These are phyloP conservation scores for Pseudocercospora vitis DNA, from an alignment of 2,329 filamentous ascomycete species.

Conservation along the genomic window DNA sequence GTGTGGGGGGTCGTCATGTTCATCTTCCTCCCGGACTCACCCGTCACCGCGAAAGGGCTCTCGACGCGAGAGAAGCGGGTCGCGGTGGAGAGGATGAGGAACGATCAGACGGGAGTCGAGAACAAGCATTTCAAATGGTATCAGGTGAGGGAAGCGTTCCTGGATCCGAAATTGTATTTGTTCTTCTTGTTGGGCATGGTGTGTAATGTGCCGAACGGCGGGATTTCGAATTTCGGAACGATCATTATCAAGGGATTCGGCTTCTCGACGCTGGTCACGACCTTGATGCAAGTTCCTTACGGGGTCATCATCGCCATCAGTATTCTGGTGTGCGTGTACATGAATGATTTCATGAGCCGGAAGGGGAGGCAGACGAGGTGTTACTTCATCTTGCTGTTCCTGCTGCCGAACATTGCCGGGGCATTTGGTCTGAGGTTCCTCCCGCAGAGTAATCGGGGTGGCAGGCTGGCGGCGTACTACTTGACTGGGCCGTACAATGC, in stretches of 20 bases:
- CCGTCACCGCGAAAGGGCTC: constrained; percentile 55
- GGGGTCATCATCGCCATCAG: constrained; percentile 52
- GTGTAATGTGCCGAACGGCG: constrained; percentile 57
- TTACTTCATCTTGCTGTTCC: constrained; percentile 56
- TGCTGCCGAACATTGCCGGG: constrained; percentile 60
- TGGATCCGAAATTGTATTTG: constrained; percentile 60
- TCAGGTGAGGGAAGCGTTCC: constrained; percentile 58
- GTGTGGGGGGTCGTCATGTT: constrained; percentile 59
- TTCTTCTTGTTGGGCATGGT: constrained; percentile 56
- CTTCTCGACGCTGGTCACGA: constrained; percentile 55
- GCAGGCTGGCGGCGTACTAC: constrained; percentile 60
- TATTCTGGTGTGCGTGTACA: constrained; percentile 50
- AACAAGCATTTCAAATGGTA: constrained; percentile 55
- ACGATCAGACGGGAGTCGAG: constrained; percentile 58
- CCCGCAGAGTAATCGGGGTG: constrained; percentile 51
- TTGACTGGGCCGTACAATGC: constrained; percentile 54
- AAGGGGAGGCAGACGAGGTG: constrained; percentile 37
- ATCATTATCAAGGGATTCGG: constrained; percentile 61
- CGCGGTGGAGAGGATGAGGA: constrained; percentile 55
- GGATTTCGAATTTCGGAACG: constrained; percentile 60
- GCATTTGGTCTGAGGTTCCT: constrained; percentile 60
- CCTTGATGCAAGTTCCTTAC: constrained; percentile 56
- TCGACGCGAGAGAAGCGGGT: constrained; percentile 54
- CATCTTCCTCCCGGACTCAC: constrained; percentile 43
- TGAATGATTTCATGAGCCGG: constrained; percentile 45